phyloP scores from a whole-genome alignment of 805 yeast genomes.

The Sugiyamaella qingdaonensis region DNA sequence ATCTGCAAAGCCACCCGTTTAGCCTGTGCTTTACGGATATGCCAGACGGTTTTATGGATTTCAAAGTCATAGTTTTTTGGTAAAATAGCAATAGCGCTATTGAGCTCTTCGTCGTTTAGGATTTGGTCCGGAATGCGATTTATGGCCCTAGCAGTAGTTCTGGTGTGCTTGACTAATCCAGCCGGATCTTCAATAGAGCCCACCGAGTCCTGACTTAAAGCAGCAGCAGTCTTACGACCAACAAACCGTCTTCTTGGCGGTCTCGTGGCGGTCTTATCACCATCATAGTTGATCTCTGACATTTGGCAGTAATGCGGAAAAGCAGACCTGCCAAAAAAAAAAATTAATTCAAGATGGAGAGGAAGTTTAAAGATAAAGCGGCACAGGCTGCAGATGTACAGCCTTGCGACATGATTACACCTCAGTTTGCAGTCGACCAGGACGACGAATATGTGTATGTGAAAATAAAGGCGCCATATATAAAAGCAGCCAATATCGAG shows the following conservation, averaged over 20 bases:
- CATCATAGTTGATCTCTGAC: too few species aligned
- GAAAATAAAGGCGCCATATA: constrained; percentile 62
- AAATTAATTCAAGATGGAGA: too few species aligned
- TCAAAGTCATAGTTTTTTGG: constrained; percentile 95
- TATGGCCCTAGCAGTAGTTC: constrained; percentile 38
- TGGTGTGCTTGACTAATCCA: neutral
- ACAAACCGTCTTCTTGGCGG: constrained; percentile 53
- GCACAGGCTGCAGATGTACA: too few species aligned
- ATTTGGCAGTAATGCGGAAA: too few species aligned
- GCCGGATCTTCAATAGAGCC: constrained; percentile 5
- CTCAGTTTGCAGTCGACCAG: constrained; percentile 71
- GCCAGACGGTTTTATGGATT: constrained; percentile 94
- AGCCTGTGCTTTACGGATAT: constrained; percentile 68
- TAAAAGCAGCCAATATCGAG: constrained; percentile 72
- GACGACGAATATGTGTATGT: constrained; percentile 67
- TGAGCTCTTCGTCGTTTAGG: constrained; percentile 71
- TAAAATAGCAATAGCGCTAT: constrained; percentile 71
- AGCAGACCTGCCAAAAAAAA: too few species aligned
- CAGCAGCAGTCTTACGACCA: constrained; percentile 42
- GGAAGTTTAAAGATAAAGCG: too few species aligned
- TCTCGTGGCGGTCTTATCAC: neutral
- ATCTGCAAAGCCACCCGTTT: constrained; percentile 88
- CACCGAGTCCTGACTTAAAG: neutral
- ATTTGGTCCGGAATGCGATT: constrained; percentile 90
- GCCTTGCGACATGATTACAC: constrained; percentile 66